These are phyloP conservation scores for Endogone sp. DNA, from an alignment of 192 early-diverging fungal genomes.

Conservation along the genomic window DNA sequence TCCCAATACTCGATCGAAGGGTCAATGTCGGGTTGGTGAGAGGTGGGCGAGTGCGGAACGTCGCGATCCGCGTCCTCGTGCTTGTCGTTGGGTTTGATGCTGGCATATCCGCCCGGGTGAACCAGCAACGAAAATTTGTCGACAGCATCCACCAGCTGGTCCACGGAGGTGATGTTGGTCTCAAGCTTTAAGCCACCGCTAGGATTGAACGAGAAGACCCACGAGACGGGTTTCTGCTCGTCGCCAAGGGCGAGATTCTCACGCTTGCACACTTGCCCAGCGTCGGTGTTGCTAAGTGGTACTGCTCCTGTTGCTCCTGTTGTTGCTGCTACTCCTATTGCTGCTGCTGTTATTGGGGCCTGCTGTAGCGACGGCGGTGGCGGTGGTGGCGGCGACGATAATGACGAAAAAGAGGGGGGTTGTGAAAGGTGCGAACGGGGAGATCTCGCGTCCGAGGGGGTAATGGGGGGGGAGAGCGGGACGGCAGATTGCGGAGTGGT, in stretches of 20 bases:
- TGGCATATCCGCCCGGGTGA: constrained; percentile 1
- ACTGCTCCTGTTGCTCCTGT: no score
- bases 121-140: constrained; percentile 19
- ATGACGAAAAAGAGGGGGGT: not conserved
- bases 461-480: not conserved
- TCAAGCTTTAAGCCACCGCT: constrained; percentile 23
- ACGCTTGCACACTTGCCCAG: not conserved
- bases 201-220: constrained; percentile 31
- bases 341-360: no score
- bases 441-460: not conserved
- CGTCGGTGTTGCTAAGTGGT: not conserved
- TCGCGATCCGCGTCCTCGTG: not conserved
- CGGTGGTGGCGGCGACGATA: not conserved
- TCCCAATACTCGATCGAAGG: not conserved
- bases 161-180: constrained; percentile 33
- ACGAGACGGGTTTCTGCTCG: constrained; percentile 15
- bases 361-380: no score
- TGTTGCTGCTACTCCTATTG: no score
- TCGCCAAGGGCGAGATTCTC: not conserved
- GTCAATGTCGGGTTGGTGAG: not conserved
- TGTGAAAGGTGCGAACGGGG: not conserved
- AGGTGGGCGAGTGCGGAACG: not conserved
- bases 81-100: not conserved
- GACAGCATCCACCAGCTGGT: constrained; percentile 33
- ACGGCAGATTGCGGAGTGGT: not conserved